Conservation (phyloP, 2,329 filamentous ascomycete species). For the Sclerotinia trifoliorum region DNA sequence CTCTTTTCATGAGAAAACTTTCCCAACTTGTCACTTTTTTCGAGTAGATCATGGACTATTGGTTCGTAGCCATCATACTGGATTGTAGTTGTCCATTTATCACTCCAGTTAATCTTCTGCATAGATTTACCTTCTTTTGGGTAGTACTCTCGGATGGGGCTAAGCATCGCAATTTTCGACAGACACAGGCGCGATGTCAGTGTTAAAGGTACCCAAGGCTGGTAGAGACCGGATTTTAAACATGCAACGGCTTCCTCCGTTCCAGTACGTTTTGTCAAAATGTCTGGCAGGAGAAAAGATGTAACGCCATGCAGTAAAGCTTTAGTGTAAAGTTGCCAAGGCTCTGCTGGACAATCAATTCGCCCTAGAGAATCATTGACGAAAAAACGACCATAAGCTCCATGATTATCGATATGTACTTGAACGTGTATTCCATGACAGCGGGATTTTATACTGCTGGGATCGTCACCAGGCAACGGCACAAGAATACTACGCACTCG, state of each 20-base stretch:
- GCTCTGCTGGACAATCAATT: constrained; percentile 57
- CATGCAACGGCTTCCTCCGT: constrained; percentile 57
- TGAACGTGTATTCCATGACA: constrained; percentile 45
- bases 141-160: constrained; percentile 45
- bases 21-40: constrained; percentile 28
- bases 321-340: constrained; percentile 53
- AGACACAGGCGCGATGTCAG: constrained; percentile 15
- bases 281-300: constrained; percentile 56
- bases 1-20: constrained; percentile 24
- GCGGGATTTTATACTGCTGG: constrained; percentile 27
- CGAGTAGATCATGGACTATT: constrained; percentile 26
- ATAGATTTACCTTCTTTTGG: constrained; percentile 44
- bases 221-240: constrained; percentile 49
- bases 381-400: constrained; percentile 49
- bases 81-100: constrained; percentile 41
- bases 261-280: constrained; percentile 57
- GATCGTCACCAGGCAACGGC: constrained; percentile 45
- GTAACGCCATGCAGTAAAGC: constrained; percentile 61
- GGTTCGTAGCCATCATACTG: constrained; percentile 42
- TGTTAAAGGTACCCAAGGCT: constrained; percentile 33
- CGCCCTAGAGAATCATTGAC: constrained; percentile 56
- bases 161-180: constrained; percentile 28
- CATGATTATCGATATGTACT: constrained; percentile 42
- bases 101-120: constrained; percentile 47
- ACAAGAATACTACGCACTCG: constrained; percentile 52